Evolutionary conservation across 2,329 filamentous ascomycete genomes (phyloP).

Genomic region (Xylariaceae sp.): DNA sequence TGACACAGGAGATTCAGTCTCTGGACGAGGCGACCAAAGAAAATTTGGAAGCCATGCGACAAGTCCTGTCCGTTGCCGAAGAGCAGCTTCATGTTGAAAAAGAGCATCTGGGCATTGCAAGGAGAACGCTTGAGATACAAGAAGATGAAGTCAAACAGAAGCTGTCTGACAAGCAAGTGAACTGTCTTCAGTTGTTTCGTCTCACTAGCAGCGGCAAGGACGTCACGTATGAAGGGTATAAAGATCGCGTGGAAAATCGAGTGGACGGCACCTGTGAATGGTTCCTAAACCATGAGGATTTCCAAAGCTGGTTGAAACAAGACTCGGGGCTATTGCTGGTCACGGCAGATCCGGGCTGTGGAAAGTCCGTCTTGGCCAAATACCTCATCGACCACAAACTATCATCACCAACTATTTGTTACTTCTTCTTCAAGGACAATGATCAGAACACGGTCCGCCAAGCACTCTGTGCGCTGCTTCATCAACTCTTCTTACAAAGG

Average conservation of each 20-base stretch:
- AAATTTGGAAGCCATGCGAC: not conserved
- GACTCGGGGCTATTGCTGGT: conserved; percentile 13
- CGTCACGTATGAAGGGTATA: conserved; percentile 17
- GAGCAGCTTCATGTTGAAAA: not conserved
- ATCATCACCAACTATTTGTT: conserved; percentile 9
- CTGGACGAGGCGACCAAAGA: not conserved
- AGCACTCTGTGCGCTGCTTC: conserved; percentile 14
- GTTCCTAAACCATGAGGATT: conserved; percentile 13
- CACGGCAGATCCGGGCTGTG: conserved; percentile 18
- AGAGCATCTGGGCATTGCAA: not conserved
- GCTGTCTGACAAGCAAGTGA: not conserved
- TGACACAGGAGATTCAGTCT: conserved; percentile 2
- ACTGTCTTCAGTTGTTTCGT: conserved; percentile 10
- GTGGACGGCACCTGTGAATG: conserved; percentile 12
- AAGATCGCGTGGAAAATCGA: conserved; percentile 12
- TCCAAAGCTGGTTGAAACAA: conserved; percentile 6
- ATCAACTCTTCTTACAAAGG: conserved; percentile 11
- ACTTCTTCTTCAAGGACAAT: conserved; percentile 18
- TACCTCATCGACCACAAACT: conserved; percentile 12
- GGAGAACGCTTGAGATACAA: conserved; percentile 3
- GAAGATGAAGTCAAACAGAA: conserved; percentile 4
- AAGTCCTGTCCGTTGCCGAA: conserved; percentile 2
- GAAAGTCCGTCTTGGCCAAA: conserved; percentile 19
- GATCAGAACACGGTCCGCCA: conserved; percentile 15
- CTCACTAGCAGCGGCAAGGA: conserved; percentile 6